phyloP scores from a whole-genome alignment of 108 stramenopile genomes.

The Nannochloropsis gaditana region DNA sequence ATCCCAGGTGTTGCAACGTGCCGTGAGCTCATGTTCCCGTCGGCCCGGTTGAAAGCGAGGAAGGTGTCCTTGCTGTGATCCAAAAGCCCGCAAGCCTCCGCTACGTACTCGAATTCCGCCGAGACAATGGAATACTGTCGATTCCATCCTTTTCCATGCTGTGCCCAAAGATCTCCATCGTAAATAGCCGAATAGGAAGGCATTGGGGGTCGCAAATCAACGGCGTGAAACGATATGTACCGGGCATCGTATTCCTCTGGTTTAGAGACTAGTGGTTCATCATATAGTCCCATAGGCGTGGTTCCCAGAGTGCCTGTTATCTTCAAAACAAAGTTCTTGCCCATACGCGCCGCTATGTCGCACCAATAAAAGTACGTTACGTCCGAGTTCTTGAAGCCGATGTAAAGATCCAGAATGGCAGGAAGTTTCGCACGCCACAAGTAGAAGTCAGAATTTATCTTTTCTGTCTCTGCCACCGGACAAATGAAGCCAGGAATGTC shows the following conservation, averaged over 20 bases:
- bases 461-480: not conserved
- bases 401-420: not conserved
- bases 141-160: not conserved
- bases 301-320: slow-evolving; percentile 5
- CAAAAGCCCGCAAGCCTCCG: not conserved
- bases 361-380: not conserved
- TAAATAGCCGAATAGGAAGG: slow-evolving; percentile 16
- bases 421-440: slow-evolving; percentile 1
- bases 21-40: slow-evolving; percentile 1
- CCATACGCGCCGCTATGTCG: not conserved
- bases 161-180: slow-evolving; percentile 3
- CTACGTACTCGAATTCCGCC: not conserved
- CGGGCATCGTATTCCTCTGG: not conserved
- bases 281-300: slow-evolving; percentile 1
- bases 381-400: slow-evolving; percentile 7
- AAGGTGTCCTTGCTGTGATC: not conserved
- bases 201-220: not conserved
- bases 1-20: not conserved
- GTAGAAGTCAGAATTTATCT: slow-evolving; percentile 20
- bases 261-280: not conserved
- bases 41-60: not conserved
- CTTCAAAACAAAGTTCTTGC: not conserved
- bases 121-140: not conserved
- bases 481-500: slow-evolving; percentile 6
- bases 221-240: slow-evolving; percentile 7